A percentile compares a stretch with the other conserved stretches of the same genome.
These are phyloP conservation scores for Leishmania braziliensis DNA, from an alignment of 208 protist species.

Conservation along the genomic window DNA sequence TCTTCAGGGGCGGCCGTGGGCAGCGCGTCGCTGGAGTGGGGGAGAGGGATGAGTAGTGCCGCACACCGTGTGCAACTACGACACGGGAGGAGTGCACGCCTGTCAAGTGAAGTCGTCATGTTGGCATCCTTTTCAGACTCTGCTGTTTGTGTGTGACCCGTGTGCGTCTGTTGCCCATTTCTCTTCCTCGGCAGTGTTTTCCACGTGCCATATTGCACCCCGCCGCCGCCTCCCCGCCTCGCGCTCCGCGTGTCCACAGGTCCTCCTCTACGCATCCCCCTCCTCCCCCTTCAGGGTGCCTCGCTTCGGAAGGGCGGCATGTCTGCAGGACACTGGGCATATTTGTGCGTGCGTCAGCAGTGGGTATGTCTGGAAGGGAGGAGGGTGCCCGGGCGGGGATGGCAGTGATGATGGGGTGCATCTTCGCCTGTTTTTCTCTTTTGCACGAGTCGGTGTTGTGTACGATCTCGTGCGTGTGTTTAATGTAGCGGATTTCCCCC, in stretches of 20 bases:
- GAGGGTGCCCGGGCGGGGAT: neutral
- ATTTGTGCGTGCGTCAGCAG: neutral
- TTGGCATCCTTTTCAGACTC: neutral
- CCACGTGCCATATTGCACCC: neutral
- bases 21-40: too few relatives aligned
- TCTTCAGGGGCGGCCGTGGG: neutral
- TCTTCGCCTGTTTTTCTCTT: neutral
- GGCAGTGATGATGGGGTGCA: neutral
- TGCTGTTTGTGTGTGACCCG: neutral
- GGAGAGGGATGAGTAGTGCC: neutral
- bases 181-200: neutral
- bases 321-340: neutral
- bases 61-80: neutral
- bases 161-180: neutral
- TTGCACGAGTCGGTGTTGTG: neutral
- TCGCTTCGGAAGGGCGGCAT: neutral
- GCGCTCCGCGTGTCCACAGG: too few relatives aligned
- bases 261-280: neutral
- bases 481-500: constrained; percentile 8
- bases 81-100: neutral
- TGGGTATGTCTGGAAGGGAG: neutral
- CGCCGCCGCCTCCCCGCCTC: neutral
- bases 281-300: neutral
- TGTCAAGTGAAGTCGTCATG: neutral
- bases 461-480: neutral